Percentiles rank a stretch among this genome's conserved stretches.
Conservation (phyloP, 73 alveolate genomes). For the Symbiodinium pilosum region DNA sequence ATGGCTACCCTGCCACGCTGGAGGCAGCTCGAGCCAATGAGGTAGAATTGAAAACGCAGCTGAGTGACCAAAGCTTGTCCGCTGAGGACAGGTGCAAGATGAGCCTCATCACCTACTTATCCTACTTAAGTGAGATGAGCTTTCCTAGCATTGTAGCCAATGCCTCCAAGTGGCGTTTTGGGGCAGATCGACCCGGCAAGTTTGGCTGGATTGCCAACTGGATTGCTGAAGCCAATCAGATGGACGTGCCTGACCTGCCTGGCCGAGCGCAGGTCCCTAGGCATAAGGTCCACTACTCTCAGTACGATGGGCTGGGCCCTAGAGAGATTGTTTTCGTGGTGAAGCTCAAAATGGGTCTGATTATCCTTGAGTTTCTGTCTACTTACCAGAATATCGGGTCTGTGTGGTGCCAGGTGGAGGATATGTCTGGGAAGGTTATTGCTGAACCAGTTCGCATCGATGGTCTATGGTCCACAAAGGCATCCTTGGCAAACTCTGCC, state of each 20-base stretch:
- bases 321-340: slow-evolving; percentile 11
- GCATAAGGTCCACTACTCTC: background rate
- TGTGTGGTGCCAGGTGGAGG: slow-evolving; percentile 11
- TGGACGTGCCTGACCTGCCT: slow-evolving; percentile 5
- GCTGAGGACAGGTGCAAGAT: background rate
- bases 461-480: background rate
- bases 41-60: background rate
- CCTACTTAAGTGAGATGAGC: background rate
- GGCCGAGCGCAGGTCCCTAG: background rate
- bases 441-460: background rate
- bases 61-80: background rate
- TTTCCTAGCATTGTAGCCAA: background rate
- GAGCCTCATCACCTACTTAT: background rate
- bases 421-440: background rate
- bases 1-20: background rate
- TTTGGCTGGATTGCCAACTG: slow-evolving; percentile 66
- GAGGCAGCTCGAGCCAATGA: background rate
- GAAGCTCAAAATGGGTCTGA: background rate
- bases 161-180: slow-evolving; percentile 9
- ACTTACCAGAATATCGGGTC: slow-evolving; percentile 43
- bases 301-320: background rate
- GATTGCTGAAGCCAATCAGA: background rate
- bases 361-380: slow-evolving; percentile 19
- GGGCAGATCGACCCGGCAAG: slow-evolving; percentile 47
- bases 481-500: background rate